Evolutionary conservation across 2,329 filamentous ascomycete genomes (phyloP).

Genomic region (Teratosphaeria viscida): DNA sequence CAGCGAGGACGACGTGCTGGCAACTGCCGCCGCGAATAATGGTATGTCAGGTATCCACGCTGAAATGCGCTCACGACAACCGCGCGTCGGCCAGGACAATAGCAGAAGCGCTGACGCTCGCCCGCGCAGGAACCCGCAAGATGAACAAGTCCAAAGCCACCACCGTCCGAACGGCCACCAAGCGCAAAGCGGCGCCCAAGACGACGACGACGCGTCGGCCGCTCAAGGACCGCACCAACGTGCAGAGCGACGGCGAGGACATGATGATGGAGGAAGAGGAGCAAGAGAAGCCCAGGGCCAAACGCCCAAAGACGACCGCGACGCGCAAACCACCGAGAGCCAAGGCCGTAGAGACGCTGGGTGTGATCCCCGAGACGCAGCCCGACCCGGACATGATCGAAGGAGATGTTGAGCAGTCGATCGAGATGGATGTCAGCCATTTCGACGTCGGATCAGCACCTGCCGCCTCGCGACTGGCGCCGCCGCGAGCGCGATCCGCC

Average conservation of each 20-base stretch:
- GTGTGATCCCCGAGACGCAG: constrained; percentile 38
- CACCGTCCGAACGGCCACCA: constrained; percentile 25
- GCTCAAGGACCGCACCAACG: constrained; percentile 31
- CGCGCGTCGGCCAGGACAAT: too few species aligned
- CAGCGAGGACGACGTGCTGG: constrained; percentile 14
- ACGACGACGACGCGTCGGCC: constrained; percentile 32
- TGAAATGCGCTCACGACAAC: neutral
- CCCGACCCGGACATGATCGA: constrained; percentile 30
- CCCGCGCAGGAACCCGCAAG: constrained; percentile 2
- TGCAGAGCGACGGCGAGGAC: constrained; percentile 29
- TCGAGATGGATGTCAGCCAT: constrained; percentile 27
- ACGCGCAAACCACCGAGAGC: constrained; percentile 18
- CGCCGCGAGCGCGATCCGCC: constrained; percentile 26
- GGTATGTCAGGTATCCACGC: neutral
- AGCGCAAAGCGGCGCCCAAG: constrained; percentile 27
- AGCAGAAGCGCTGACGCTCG: neutral
- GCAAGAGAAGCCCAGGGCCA: constrained; percentile 22
- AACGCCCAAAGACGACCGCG: constrained; percentile 23
- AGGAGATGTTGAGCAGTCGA: constrained; percentile 24
- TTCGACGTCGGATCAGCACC: constrained; percentile 19
- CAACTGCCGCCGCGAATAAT: constrained; percentile 8
- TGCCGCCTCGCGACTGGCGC: constrained; percentile 9
- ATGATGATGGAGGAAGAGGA: constrained; percentile 33
- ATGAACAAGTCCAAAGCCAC: constrained; percentile 18
- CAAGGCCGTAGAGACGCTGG: constrained; percentile 24